Conservation (phyloP, 805 yeast genomes). For the Schwanniomyces sp. region DNA sequence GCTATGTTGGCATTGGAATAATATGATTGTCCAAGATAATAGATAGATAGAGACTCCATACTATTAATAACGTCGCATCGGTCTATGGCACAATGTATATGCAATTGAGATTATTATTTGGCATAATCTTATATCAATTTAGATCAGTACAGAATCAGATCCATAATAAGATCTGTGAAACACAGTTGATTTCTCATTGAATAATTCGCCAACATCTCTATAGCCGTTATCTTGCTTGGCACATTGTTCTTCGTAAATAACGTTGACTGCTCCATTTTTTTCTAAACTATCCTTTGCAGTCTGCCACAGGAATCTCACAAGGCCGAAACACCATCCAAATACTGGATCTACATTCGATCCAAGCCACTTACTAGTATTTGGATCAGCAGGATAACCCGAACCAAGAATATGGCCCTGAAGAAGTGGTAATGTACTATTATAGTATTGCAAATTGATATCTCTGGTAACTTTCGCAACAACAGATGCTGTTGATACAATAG, state of each 20-base stretch:
- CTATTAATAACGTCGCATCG: too few relatives aligned
- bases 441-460: slow-evolving; percentile 56
- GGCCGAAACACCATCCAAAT: slow-evolving; percentile 81
- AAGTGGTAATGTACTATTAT: slow-evolving; percentile 24
- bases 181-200: slow-evolving; percentile 4
- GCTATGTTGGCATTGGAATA: neutral
- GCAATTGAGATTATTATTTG: neutral
- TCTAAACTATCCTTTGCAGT: slow-evolving; percentile 76
- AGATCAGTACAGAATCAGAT: slow-evolving; percentile 4
- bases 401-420: slow-evolving; percentile 54
- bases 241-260: slow-evolving; percentile 62
- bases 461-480: slow-evolving; percentile 96
- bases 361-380: slow-evolving; percentile 80
- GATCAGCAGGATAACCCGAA: slow-evolving; percentile 94
- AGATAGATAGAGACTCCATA: neutral
- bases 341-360: slow-evolving; percentile 59
- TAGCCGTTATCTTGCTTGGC: slow-evolving; percentile 29
- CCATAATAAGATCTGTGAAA: slow-evolving; percentile 6
- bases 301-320: slow-evolving; percentile 89
- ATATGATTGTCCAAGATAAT: neutral
- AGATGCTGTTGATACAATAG: slow-evolving; percentile 92
- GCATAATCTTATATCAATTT: neutral
- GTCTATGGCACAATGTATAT: too few relatives aligned
- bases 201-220: slow-evolving; percentile 21
- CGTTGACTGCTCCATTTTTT: slow-evolving; percentile 49